Percentiles rank a stretch among this genome's conserved stretches.
phyloP scores from a whole-genome alignment of 2,329 filamentous ascomycete species.

The Zasmidium angulare region DNA sequence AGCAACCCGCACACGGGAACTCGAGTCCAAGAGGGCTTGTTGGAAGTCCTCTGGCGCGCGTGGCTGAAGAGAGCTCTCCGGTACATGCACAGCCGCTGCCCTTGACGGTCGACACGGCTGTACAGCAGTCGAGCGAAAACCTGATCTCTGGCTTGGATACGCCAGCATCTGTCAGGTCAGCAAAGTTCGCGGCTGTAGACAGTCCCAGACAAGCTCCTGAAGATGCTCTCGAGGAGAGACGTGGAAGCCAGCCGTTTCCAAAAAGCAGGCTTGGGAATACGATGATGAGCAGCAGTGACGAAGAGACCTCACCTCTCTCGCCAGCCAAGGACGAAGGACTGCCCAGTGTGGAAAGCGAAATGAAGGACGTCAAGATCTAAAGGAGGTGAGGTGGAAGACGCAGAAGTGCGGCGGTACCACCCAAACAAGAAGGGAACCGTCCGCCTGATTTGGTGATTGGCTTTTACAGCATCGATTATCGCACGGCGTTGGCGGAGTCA shows the following conservation, averaged over 20 bases:
- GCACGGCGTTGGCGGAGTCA: slow-evolving; percentile 14
- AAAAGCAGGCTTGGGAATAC: slow-evolving; percentile 23
- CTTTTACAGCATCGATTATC: slow-evolving; percentile 5
- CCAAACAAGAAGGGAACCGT: not conserved
- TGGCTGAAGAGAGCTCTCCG: slow-evolving; percentile 63
- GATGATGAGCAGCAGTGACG: slow-evolving; percentile 22
- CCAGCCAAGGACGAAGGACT: slow-evolving; percentile 17
- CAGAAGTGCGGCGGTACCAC: not conserved
- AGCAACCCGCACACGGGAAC: slow-evolving; percentile 56
- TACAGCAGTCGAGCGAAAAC: slow-evolving; percentile 23
- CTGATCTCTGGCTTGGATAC: slow-evolving; percentile 39
- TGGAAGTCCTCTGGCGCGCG: slow-evolving; percentile 70
- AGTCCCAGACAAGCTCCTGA: slow-evolving; percentile 27
- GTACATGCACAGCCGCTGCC: slow-evolving; percentile 32
- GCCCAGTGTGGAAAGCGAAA: slow-evolving; percentile 36
- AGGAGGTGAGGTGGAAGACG: slow-evolving; percentile 4
- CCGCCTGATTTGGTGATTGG: slow-evolving; percentile 4
- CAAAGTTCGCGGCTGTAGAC: slow-evolving; percentile 34
- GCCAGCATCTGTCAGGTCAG: slow-evolving; percentile 15
- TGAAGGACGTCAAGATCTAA: slow-evolving; percentile 51
- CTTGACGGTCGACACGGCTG: slow-evolving; percentile 38
- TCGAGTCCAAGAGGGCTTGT: slow-evolving; percentile 67
- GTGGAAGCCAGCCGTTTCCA: slow-evolving; percentile 17
- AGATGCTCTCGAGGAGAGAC: slow-evolving; percentile 23
- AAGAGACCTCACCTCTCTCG: slow-evolving; percentile 18